Base-by-base conservation (phyloP, 202 grass and related monocot genomes). In the Schoenoplectus triqueter region DNA sequence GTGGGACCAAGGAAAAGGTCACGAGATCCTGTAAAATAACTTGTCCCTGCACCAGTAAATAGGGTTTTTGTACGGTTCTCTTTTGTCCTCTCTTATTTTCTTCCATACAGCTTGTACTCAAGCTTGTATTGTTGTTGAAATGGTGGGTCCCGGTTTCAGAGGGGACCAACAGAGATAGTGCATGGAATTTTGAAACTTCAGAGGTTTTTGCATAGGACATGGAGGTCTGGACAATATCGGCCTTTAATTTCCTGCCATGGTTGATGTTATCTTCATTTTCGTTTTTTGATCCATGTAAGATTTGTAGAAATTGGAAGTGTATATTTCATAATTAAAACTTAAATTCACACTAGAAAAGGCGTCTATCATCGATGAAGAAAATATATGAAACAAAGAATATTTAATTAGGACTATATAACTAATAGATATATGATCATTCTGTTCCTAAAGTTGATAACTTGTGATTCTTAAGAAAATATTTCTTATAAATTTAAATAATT, bases 1-100 rank as follows among this genome's bases (percentile, higher is more conserved):
- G 74, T 83, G 81, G 48, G 81, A 68, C 81, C n/a, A 83, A 51
- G 60, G n/a, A 66, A 11, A 83, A 55, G 66, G 81, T 83, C 81
- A 83, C 81, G 81, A 42, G 81, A 57, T n/a, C 13, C 13, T 57
- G 81, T 77, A 69, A 17, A 47, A n/a, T 19, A 68, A 83, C 14
- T 69, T 57, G 64, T 83, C 80, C 56, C 46, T 51, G 64, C 63
- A 69, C 21, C 46, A 69, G 1, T 70, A 22, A 83, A 56, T 5
- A 69, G 21, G 64, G 15, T 20, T 69, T 20, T 69, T 82, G 62
- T 56, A 13, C 10, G 44, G 80, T 18, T 47, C 21, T 54, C 11
- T 55, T 55, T 69, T 68, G 65, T 83, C 65, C 20, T 82, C 52
- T 83, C 21, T 6, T 68, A 41, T 2, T 15, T 10, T 57, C 73